A percentile compares a stretch with the other conserved stretches of the same genome.
phyloP scores from a whole-genome alignment of 2,329 filamentous ascomycete genomes.

The Colletotrichum costaricense region DNA sequence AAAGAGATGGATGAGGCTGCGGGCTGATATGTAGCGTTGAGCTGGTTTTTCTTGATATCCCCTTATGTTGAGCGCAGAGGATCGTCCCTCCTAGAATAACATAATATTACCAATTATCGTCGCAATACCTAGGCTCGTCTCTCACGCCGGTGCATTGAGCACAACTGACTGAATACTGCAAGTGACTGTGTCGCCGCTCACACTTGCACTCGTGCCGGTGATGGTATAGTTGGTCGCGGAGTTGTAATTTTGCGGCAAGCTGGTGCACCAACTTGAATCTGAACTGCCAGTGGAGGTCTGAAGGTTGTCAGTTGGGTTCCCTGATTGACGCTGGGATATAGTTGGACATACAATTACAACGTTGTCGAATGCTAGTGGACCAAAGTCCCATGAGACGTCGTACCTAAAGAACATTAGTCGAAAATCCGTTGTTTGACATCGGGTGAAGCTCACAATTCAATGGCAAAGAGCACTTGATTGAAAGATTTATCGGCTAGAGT shows the following conservation, averaged over 20 bases:
- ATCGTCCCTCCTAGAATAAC: background rate
- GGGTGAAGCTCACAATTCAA: background rate
- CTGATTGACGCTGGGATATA: background rate
- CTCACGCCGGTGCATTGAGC: background rate
- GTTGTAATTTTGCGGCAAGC: background rate
- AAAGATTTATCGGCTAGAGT: background rate
- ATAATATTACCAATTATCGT: constrained; percentile 3
- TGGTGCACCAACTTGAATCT: background rate
- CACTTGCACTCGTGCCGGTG: background rate
- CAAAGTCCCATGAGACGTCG: background rate
- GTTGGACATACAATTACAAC: background rate
- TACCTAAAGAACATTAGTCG: background rate
- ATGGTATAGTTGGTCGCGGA: background rate
- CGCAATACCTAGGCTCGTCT: background rate
- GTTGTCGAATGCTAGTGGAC: background rate
- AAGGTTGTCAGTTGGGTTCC: background rate
- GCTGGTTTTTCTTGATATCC: constrained; percentile 22
- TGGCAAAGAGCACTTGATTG: background rate
- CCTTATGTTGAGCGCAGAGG: background rate
- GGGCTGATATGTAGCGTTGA: background rate
- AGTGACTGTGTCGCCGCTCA: background rate
- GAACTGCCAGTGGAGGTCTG: background rate
- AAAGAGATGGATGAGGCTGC: background rate
- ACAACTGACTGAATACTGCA: background rate
- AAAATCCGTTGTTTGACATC: background rate